A percentile compares a stretch with the other conserved stretches of the same genome.
Conservation (phyloP, 1,284 basidiomycete species). For the Fomitopsis palustris region DNA sequence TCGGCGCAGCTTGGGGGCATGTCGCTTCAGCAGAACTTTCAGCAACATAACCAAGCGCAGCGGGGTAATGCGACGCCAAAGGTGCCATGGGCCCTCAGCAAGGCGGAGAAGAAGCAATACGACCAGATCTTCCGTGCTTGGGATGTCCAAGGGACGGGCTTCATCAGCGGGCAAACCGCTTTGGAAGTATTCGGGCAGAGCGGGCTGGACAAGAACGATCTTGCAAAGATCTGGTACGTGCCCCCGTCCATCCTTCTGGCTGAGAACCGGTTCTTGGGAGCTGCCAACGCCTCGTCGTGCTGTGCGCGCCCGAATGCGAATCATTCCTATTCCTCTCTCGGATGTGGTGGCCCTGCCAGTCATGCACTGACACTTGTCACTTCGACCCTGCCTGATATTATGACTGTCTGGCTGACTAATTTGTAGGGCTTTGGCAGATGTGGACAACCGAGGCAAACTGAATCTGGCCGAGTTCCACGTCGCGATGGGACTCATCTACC, state of each 20-base stretch:
- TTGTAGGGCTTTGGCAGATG: slow-evolving; percentile 82
- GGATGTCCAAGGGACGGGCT: slow-evolving; percentile 84
- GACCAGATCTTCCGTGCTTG: slow-evolving; percentile 96
- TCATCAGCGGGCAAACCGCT: slow-evolving; percentile 85
- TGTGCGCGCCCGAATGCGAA: no score
- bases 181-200: slow-evolving; percentile 95
- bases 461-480: slow-evolving; percentile 98
- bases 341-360: not conserved
- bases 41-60: slow-evolving; percentile 75
- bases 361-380: not conserved
- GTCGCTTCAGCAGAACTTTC: slow-evolving; percentile 72
- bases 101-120: slow-evolving; percentile 95
- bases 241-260: not conserved
- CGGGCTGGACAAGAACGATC: slow-evolving; percentile 84
- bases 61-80: slow-evolving; percentile 70
- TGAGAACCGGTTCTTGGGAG: no score
- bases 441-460: slow-evolving; percentile 88
- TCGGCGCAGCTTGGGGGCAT: slow-evolving; percentile 42
- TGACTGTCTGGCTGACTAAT: not conserved
- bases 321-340: not conserved
- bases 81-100: slow-evolving; percentile 86
- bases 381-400: not conserved
- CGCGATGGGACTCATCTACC: slow-evolving; percentile 97
- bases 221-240: slow-evolving; percentile 88
- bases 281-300: no score